phyloP scores from a whole-genome alignment of 2,329 filamentous ascomycete species.

The Cytospora mali region DNA sequence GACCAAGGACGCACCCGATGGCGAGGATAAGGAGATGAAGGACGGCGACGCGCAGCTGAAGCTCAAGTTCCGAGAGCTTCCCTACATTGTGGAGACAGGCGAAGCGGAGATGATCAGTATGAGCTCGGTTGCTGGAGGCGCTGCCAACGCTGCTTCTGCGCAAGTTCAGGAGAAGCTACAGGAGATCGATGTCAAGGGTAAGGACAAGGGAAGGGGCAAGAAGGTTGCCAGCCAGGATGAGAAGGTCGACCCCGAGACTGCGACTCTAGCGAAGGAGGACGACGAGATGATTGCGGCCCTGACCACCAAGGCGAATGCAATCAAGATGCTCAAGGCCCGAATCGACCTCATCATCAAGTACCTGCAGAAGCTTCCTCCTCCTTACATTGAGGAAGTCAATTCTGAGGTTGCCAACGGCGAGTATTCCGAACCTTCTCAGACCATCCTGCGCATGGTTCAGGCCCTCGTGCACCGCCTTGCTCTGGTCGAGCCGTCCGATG shows the following conservation, averaged over 20 bases:
- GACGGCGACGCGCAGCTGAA: slow-evolving; percentile 60
- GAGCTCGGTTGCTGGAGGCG: slow-evolving; percentile 85
- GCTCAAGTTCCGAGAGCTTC: slow-evolving; percentile 79
- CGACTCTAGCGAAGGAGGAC: slow-evolving; percentile 58
- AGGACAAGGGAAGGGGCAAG: slow-evolving; percentile 58
- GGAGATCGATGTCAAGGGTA: slow-evolving; percentile 46
- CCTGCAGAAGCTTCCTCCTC: slow-evolving; percentile 68
- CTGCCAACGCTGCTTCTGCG: slow-evolving; percentile 74
- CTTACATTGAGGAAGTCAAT: slow-evolving; percentile 26
- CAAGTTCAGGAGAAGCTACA: slow-evolving; percentile 44
- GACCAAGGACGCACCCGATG: slow-evolving; percentile 45
- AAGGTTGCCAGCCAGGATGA: slow-evolving; percentile 41
- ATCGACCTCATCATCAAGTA: slow-evolving; percentile 76
- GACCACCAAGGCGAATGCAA: slow-evolving; percentile 86
- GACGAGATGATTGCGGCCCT: slow-evolving; percentile 67
- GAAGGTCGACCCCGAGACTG: slow-evolving; percentile 42
- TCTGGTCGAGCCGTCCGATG: slow-evolving; percentile 74
- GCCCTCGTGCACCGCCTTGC: slow-evolving; percentile 82
- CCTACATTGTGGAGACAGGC: slow-evolving; percentile 87
- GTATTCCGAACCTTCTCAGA: slow-evolving; percentile 58
- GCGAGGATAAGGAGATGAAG: slow-evolving; percentile 73
- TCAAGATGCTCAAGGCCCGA: slow-evolving; percentile 86
- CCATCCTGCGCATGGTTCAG: slow-evolving; percentile 84
- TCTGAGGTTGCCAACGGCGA: slow-evolving; percentile 44
- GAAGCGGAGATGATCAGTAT: slow-evolving; percentile 98